A percentile compares a stretch with the other conserved stretches of the same genome.
phyloP scores from a whole-genome alignment of 2,329 filamentous ascomycete species.

The Sclerotinia nivalis region DNA sequence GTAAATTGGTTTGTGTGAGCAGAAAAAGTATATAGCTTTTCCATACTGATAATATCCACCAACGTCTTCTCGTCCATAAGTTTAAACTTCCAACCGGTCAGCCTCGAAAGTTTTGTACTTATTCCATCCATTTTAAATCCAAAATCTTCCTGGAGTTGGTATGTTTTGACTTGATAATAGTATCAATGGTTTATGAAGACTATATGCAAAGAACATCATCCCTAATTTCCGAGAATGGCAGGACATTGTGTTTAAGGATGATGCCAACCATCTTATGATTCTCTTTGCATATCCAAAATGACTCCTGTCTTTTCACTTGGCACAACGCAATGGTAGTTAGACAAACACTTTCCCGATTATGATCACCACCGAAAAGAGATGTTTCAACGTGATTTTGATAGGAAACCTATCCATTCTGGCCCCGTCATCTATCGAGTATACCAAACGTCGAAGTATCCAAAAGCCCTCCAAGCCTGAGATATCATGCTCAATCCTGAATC shows the following conservation, averaged over 20 bases:
- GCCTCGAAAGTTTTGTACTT: no score
- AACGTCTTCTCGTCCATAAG: neutral
- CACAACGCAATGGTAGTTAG: neutral
- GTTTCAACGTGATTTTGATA: neutral
- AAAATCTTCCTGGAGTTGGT: neutral
- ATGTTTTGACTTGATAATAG: neutral
- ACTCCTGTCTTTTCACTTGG: neutral
- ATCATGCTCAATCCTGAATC: conserved; percentile 52
- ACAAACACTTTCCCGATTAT: neutral
- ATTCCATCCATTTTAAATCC: neutral
- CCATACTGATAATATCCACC: neutral
- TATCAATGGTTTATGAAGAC: neutral
- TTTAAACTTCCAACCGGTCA: no score
- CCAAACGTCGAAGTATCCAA: neutral
- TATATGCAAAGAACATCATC: neutral
- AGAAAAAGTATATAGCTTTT: neutral
- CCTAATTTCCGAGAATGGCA: neutral
- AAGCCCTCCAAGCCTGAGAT: neutral
- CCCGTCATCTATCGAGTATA: neutral
- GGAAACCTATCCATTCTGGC: no score
- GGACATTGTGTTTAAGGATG: neutral
- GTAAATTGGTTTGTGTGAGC: neutral
- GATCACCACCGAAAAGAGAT: neutral
- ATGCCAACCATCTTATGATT: neutral
- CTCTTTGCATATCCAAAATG: neutral